phyloP scores from a whole-genome alignment of 2,329 filamentous ascomycete species.

The Penicillium italicum region DNA sequence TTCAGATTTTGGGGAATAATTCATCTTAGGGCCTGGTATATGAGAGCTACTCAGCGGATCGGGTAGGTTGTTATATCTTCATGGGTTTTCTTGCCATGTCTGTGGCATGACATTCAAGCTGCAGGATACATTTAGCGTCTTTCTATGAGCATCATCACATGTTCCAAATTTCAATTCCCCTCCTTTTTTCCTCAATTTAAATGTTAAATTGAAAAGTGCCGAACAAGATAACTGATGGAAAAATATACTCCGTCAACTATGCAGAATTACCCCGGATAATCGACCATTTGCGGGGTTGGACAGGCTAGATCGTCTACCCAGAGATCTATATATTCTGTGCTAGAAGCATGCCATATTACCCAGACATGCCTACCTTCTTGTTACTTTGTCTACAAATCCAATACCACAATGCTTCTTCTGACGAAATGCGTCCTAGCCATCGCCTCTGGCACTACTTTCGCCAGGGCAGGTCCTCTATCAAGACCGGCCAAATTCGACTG shows the following conservation, averaged over 20 bases:
- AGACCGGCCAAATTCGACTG: slow-evolving; percentile 14
- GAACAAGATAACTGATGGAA: slow-evolving; percentile 4
- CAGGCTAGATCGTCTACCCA: background rate
- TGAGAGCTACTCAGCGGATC: too few relatives aligned
- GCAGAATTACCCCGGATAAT: slow-evolving; percentile 11
- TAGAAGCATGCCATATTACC: background rate
- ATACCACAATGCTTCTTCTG: background rate
- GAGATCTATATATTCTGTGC: slow-evolving; percentile 3
- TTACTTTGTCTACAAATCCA: background rate
- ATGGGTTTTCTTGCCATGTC: too few relatives aligned
- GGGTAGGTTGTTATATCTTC: background rate
- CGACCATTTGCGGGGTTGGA: slow-evolving; percentile 13
- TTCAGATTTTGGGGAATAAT: too few relatives aligned
- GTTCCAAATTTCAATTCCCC: background rate
- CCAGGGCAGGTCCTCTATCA: slow-evolving; percentile 5
- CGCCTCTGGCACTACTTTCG: background rate
- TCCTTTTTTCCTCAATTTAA: background rate
- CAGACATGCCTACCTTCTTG: too few relatives aligned
- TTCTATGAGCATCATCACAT: background rate
- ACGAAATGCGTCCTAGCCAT: background rate
- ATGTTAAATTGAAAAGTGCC: too few relatives aligned
- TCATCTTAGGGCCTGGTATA: background rate
- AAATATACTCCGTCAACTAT: slow-evolving; percentile 9
- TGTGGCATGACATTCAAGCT: background rate
- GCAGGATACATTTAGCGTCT: background rate